Percentiles rank a stretch among this genome's conserved stretches.
Evolutionary conservation across 176 grass and related monocot species (phyloP).

Genomic region (Areca catechu): DNA sequence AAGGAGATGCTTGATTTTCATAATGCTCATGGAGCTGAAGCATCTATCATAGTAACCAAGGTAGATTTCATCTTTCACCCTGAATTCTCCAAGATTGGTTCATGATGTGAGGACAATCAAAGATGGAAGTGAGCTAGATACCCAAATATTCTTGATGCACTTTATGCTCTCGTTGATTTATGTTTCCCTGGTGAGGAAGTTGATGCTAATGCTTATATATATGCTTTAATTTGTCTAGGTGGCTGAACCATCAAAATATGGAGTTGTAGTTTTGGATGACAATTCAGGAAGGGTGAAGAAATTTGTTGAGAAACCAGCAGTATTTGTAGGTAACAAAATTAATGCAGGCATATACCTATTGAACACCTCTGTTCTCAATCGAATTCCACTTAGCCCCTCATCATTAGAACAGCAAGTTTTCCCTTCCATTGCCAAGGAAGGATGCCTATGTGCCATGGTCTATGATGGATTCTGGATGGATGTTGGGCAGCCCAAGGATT

Average conservation of each 20-base stretch:
- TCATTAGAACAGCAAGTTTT: conserved; percentile 13
- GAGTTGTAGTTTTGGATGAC: conserved; percentile 8
- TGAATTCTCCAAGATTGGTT: neutral
- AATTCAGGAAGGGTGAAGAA: neutral
- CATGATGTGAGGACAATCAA: too few species aligned
- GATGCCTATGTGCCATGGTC: conserved; percentile 5
- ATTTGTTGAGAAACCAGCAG: conserved; percentile 12
- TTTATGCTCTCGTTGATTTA: too few species aligned
- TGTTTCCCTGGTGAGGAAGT: too few species aligned
- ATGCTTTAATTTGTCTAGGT: neutral
- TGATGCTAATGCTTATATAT: too few species aligned
- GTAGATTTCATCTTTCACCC: neutral
- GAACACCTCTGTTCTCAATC: conserved; percentile 2
- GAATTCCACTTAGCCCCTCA: neutral
- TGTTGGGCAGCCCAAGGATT: conserved; percentile 13
- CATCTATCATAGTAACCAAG: conserved; percentile 10
- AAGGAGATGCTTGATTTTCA: conserved; percentile 1
- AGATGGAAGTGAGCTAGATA: too few species aligned
- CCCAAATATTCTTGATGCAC: too few species aligned
- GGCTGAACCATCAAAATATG: conserved; percentile 17
- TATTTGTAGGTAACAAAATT: conserved; percentile 17
- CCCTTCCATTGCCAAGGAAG: neutral
- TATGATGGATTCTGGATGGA: conserved; percentile 16
- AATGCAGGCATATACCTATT: conserved; percentile 14
- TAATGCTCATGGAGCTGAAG: conserved; percentile 6